Conservation (phyloP, 345 rosid genomes). For the Syzygium oleosum region DNA sequence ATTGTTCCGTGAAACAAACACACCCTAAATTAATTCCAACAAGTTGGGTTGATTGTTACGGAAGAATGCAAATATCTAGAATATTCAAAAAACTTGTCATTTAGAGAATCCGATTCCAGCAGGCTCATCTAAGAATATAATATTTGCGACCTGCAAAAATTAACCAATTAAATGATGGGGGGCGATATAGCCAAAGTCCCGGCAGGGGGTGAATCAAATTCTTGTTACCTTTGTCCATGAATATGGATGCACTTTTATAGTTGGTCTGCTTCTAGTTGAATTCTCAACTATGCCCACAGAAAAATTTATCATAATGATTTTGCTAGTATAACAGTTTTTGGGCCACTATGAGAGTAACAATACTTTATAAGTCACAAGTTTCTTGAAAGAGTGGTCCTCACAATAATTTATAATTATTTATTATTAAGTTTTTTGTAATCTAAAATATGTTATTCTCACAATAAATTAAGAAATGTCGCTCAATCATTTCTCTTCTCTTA, state of each 20-base stretch:
- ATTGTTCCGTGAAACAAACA: background rate
- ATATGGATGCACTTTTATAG: constrained; percentile 1
- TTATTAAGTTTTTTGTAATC: too few species aligned
- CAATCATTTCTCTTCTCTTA: background rate
- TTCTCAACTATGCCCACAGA: background rate
- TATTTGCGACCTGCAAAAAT: constrained; percentile 13
- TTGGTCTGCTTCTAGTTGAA: constrained; percentile 2
- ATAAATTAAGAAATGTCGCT: too few species aligned
- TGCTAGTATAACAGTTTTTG: too few species aligned
- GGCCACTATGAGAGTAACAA: too few species aligned
- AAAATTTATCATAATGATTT: too few species aligned
- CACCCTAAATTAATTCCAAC: too few species aligned
- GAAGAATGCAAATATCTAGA: background rate
- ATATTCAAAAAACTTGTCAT: background rate
- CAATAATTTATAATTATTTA: too few species aligned
- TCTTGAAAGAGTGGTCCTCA: too few species aligned
- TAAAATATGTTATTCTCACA: too few species aligned
- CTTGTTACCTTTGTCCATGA: constrained; percentile 19
- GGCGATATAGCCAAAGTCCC: background rate
- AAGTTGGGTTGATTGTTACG: too few species aligned
- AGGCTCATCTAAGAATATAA: constrained; percentile 24
- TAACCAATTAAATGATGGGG: background rate
- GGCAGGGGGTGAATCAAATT: background rate
- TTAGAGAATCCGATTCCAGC: constrained; percentile 25
- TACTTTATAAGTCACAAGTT: too few species aligned